phyloP scores from a whole-genome alignment of 2,329 filamentous ascomycete species.

The Talaromyces atroroseus region DNA sequence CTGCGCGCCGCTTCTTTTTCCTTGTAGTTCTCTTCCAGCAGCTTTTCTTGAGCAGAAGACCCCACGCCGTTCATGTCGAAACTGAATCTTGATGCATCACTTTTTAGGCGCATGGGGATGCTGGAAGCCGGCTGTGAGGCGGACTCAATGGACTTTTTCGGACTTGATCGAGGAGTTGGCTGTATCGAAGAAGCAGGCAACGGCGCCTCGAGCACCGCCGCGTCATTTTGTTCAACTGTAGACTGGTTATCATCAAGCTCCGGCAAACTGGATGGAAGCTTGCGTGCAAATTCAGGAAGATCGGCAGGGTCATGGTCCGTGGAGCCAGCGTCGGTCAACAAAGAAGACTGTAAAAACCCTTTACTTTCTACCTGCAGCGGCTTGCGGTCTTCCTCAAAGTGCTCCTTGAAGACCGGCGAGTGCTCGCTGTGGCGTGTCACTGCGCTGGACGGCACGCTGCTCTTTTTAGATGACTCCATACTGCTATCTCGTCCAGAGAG shows the following conservation, averaged over 20 bases:
- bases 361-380: slow-evolving; percentile 38
- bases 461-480: slow-evolving; percentile 7
- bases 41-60: slow-evolving; percentile 55
- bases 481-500: slow-evolving; percentile 18
- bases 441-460: slow-evolving; percentile 6
- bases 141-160: slow-evolving; percentile 27
- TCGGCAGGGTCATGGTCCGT: slow-evolving; percentile 24
- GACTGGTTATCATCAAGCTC: slow-evolving; percentile 17
- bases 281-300: slow-evolving; percentile 42
- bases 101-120: slow-evolving; percentile 46
- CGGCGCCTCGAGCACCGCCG: neutral
- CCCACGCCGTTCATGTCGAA: slow-evolving; percentile 58
- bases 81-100: slow-evolving; percentile 59
- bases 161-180: slow-evolving; percentile 12
- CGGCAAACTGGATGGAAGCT: slow-evolving; percentile 33
- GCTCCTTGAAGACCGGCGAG: slow-evolving; percentile 56
- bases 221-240: slow-evolving; percentile 3
- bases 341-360: slow-evolving; percentile 38
- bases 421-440: slow-evolving; percentile 35
- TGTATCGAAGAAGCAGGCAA: slow-evolving; percentile 4
- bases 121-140: slow-evolving; percentile 23
- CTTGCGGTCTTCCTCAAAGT: slow-evolving; percentile 50
- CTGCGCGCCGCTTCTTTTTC: slow-evolving; percentile 45
- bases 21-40: slow-evolving; percentile 60
- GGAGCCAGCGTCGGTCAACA: slow-evolving; percentile 28